Evolutionary conservation across 768 basidiomycete genomes (phyloP), one percentile per base, ranked within the genome.

Genomic region (Hypholoma fasciculare): DNA sequence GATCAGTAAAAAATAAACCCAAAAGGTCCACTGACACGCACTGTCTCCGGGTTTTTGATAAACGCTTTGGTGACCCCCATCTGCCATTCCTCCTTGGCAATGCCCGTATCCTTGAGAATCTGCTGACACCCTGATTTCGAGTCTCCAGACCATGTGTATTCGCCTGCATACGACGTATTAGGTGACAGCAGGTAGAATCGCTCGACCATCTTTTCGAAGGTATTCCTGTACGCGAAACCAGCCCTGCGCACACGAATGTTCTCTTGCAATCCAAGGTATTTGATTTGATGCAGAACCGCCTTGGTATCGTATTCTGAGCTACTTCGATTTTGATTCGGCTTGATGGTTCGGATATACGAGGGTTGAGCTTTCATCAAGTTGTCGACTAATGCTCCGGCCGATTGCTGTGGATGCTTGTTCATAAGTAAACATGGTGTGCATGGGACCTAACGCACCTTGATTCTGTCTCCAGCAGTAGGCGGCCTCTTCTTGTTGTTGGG

Each of bases 41-140:
- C 93, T 17, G 96, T 98, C 72, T 98, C 97, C 0, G 97, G 97
- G 68, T 96, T 98, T 81, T 98, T 98, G 75, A 99, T 98, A 73
- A 99, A 99, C 0, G 96, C 96, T 69, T 99, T 98, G 1, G 96
- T 97, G 3, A 89, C 86, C 53, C 97, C 97, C 96, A 98, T 97
- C 73, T 99, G 97, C 97, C 97, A 99, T 71, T 99, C 96, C 51
- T 98, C 96, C 65, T 86, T 89, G 6, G 92, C 84, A 65, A 99
- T 98, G 26, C 97, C 96, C 12, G 95, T 96, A 67, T 98, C 97
- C 61, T 85, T 91, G 52, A 99, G 77, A 60, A 99, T 98, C 64
- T 86, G 85, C 71, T 94, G 86, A 69, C 97, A 99, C 13, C 93
- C 97, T 4, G 94, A 90, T 70, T 89, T 88, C 12, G 94, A 67